Percentiles rank a stretch among this genome's conserved stretches.
Evolutionary conservation across 306 rosid genomes (phyloP).

Genomic region (Acacia crassicarpa): DNA sequence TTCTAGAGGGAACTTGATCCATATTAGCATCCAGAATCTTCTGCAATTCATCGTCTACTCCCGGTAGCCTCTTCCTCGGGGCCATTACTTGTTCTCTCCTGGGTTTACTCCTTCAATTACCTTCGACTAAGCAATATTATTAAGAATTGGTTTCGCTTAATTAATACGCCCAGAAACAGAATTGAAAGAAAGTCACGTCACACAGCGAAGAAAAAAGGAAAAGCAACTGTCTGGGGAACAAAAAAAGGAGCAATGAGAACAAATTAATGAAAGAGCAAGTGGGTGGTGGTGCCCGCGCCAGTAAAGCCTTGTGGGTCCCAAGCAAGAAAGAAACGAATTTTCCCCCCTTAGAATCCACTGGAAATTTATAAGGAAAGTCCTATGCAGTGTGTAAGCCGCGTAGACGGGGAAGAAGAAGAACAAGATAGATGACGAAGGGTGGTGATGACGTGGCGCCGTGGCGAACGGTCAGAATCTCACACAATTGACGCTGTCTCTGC

Average conservation of each 20-base stretch:
- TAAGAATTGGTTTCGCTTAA: constrained; percentile 24
- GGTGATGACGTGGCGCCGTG: not conserved
- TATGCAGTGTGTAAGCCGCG: not conserved
- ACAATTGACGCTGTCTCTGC: not conserved
- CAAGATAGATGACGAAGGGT: not conserved
- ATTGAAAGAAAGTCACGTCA: not conserved
- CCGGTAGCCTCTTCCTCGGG: constrained; percentile 42
- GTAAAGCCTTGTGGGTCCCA: constrained; percentile 31
- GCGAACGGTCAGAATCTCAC: not conserved
- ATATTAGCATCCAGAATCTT: constrained; percentile 61
- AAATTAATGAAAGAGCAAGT: not conserved
- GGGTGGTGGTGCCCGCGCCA: constrained; percentile 7
- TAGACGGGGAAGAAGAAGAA: not conserved
- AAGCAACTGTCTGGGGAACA: not conserved
- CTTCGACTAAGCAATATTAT: constrained; percentile 33
- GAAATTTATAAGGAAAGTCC: not conserved
- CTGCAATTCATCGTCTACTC: constrained; percentile 56
- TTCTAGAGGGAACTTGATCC: constrained; percentile 78
- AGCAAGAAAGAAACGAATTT: not conserved
- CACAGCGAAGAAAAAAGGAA: not conserved
- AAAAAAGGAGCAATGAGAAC: not conserved
- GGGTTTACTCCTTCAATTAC: not conserved
- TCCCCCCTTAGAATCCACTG: not conserved
- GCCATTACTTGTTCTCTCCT: constrained; percentile 36
- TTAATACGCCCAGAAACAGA: constrained; percentile 5